Base-by-base conservation (phyloP, 257 asterid genomes). In the Orobanche coerulescens region DNA sequence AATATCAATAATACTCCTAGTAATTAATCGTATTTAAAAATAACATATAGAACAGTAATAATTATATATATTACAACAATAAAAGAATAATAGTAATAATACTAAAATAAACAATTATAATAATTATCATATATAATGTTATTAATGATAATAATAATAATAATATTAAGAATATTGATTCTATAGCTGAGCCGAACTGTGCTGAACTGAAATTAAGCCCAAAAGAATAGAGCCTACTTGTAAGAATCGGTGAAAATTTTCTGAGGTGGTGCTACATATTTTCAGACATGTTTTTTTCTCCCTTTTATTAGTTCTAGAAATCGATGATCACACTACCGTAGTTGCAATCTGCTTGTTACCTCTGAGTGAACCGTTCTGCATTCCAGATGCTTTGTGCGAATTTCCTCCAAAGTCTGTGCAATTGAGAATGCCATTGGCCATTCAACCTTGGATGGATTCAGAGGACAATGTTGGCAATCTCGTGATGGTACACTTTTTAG, bases 401-500 rank as follows among this genome's bases (percentile, higher is more conserved):
- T 93, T 93, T 72, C 99, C 99, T 61, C 96, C 97, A 1, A 81
- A 80, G 71, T 78, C 88, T 33, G 88, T 93, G 65, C 80, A 75
- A 75, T 24, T 93, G 83, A 83, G 74, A 78, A 78, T 70, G 84
- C 96, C 99, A 12, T 93, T 89, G 71, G 71, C 94, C 28, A 22
- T 80, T 77, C 89, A 72, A 49, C 99, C 99, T 49, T 93, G 99
- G 99, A 66, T 78, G 69, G 86, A 71, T 74, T 89, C 99, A 6
- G 94, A 89, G 73, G 95, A 88, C 77, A 86, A 86, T 70, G 87
- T 93, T 53, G 99, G 97, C 75, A 88, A 86, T 70, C 81, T 89
- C 61, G 79, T 93, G 81, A 86, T 93, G 99, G 99, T 93, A 83
- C 59, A 81, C 67, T 12, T 30, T 59, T 31, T 66, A 5, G 58